Evolutionary conservation across 2,329 filamentous ascomycete species (phyloP).

Genomic region (Macrophomina tecta): DNA sequence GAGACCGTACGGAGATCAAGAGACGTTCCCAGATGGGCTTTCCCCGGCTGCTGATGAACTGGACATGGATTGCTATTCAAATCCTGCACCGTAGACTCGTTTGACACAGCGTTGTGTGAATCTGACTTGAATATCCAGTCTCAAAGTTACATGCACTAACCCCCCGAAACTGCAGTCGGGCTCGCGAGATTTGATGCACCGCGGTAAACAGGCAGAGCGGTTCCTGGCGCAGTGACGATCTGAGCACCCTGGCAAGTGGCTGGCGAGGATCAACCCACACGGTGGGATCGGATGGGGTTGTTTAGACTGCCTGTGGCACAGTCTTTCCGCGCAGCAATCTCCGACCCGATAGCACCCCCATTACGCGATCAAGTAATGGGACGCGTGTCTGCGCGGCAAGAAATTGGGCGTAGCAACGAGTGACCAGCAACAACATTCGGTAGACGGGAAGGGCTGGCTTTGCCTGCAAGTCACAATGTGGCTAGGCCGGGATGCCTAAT

Average conservation of each 20-base stretch:
- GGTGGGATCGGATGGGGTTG: slow-evolving; percentile 16
- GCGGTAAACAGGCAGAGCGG: not conserved
- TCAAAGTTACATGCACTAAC: not conserved
- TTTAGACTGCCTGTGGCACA: slow-evolving; percentile 17
- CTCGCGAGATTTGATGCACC: slow-evolving; percentile 16
- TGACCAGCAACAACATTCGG: not conserved
- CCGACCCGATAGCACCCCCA: slow-evolving; percentile 17
- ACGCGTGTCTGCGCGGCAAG: slow-evolving; percentile 15
- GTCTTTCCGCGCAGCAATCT: slow-evolving; percentile 26
- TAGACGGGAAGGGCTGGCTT: slow-evolving; percentile 3
- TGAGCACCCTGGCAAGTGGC: slow-evolving; percentile 14
- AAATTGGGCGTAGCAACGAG: not conserved
- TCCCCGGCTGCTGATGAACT: too few relatives aligned
- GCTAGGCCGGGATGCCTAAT: slow-evolving; percentile 4
- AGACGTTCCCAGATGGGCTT: too few relatives aligned
- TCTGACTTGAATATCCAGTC: not conserved
- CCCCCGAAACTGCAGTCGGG: slow-evolving; percentile 1
- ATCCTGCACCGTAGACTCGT: too few relatives aligned
- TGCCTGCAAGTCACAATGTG: slow-evolving; percentile 20
- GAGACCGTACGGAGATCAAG: too few relatives aligned
- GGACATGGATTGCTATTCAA: too few relatives aligned
- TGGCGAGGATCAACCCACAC: slow-evolving; percentile 17
- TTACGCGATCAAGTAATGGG: slow-evolving; percentile 12
- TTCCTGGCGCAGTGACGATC: slow-evolving; percentile 9
- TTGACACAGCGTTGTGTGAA: too few relatives aligned